These are phyloP conservation scores for Citrus cavaleriei DNA, from an alignment of 345 rosid species.

Conservation along the genomic window DNA sequence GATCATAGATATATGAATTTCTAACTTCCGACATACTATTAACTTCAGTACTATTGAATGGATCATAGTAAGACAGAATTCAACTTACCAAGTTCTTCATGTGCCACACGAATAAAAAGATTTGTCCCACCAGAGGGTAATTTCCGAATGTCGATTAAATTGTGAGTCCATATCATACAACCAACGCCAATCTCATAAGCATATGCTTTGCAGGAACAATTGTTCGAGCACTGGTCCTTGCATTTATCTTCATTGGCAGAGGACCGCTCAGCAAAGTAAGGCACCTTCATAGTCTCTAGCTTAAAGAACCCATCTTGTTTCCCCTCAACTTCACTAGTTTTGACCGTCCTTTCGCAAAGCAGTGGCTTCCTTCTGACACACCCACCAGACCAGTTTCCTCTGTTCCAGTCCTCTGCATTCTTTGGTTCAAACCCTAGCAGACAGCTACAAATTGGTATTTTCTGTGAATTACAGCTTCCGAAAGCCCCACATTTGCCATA, in stretches of 20 bases:
- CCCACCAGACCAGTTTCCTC: conserved; percentile 43
- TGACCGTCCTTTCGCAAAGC: conserved; percentile 25
- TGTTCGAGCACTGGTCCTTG: conserved; percentile 30
- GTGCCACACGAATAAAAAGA: conserved; percentile 9
- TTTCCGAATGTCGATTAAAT: conserved; percentile 36
- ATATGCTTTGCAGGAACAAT: conserved; percentile 32
- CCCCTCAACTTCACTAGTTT: conserved; percentile 16
- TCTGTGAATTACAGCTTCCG: conserved; percentile 30
- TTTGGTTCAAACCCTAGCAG: conserved; percentile 47
- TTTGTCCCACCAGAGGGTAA: conserved; percentile 30
- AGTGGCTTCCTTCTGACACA: conserved; percentile 36
- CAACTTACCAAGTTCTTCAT: conserved; percentile 28
- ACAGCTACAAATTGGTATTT: conserved; percentile 44
- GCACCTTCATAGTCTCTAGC: conserved; percentile 36
- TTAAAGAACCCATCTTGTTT: conserved; percentile 42
- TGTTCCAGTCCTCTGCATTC: conserved; percentile 35
- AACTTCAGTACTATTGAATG: neutral
- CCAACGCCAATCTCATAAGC: conserved; percentile 24
- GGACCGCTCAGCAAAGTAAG: conserved; percentile 28
- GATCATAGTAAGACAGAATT: neutral
- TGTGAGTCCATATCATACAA: conserved; percentile 44
- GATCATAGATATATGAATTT: neutral
- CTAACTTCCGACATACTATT: neutral
- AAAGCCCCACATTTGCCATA: conserved; percentile 51
- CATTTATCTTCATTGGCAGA: conserved; percentile 22